Evolutionary conservation across 2,329 filamentous ascomycete species (phyloP), one percentile per base, ranked within the genome.

Genomic region (Ceratocystis diversiconidia): DNA sequence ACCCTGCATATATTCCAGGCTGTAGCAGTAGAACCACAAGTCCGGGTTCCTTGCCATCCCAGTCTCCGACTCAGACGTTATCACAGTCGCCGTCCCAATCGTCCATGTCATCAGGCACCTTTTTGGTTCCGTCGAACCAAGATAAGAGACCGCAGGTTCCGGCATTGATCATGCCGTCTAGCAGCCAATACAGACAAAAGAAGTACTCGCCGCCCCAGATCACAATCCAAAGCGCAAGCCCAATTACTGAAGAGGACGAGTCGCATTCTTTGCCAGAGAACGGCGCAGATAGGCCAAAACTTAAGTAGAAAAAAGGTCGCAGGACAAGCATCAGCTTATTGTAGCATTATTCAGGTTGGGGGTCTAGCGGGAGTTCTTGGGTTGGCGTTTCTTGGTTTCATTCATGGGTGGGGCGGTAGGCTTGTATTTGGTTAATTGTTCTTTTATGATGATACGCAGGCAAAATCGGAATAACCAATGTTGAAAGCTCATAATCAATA

Each of bases 1-100:
- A 82, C 67, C 77, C 76, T 0, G 80, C 80, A 0, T 82, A 82
- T 62, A 74, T 80, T 22, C 77, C 0, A 73, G 72, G 3, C 71
- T 74, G 6, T 60, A 67, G 74, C 65, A 75, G 72, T 66, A 71
- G 74, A 6, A 70, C 70, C 41, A 65, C 68, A 1, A 69, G 69
- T 1, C 64, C 60, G 19, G 15, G 25, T n/a, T 61, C 17, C 3
- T 32, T 57, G 68, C 73, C 52, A 64, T 70, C 12, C 69, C 43
- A 50, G 32, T 50, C 44, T 30, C 43, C 61, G 32, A 61, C 25
- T 61, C 28, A 57, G 7, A 41, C 46, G 6, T 22, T 12, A n/a
- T 60, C 48, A 19, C n/a, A 52, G n/a, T 52, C 48, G 22, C 48
- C 48, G n/a, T 52, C 48, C 48, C 48, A 52, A 52, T 52, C 52